Conservation (phyloP, 2,329 filamentous ascomycete genomes). For the Xylaria sp. region DNA sequence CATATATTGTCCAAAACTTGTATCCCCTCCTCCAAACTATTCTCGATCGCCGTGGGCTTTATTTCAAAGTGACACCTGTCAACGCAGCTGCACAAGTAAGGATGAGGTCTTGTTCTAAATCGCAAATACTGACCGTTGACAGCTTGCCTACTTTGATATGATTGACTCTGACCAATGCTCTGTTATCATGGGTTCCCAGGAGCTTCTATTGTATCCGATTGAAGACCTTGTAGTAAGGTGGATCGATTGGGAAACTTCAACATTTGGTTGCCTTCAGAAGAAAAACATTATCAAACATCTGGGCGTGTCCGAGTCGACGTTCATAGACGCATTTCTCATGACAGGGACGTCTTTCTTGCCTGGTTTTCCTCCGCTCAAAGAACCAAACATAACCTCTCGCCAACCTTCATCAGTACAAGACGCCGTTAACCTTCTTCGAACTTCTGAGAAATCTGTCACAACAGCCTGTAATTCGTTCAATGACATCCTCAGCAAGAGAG, state of each 20-base stretch:
- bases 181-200: slow-evolving; percentile 82
- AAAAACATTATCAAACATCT: slow-evolving; percentile 73
- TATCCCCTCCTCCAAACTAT: slow-evolving; percentile 79
- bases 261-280: slow-evolving; percentile 68
- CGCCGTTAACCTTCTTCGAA: slow-evolving; percentile 77
- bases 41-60: slow-evolving; percentile 69
- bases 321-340: slow-evolving; percentile 84
- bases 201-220: slow-evolving; percentile 84
- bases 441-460: slow-evolving; percentile 72
- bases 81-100: slow-evolving; percentile 84
- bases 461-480: slow-evolving; percentile 77
- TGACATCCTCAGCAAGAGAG: slow-evolving; percentile 71
- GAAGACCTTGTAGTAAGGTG: slow-evolving; percentile 72
- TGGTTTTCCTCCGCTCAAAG: slow-evolving; percentile 77
- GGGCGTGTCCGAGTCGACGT: slow-evolving; percentile 70
- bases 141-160: slow-evolving; percentile 81
- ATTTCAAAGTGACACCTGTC: slow-evolving; percentile 85
- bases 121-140: slow-evolving; percentile 34
- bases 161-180: slow-evolving; percentile 70
- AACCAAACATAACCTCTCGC: slow-evolving; percentile 57
- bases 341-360: slow-evolving; percentile 81
- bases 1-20: slow-evolving; percentile 72
- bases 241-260: slow-evolving; percentile 72
- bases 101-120: slow-evolving; percentile 17
- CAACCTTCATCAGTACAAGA: slow-evolving; percentile 70